Base-by-base conservation (phyloP, 164 flowering plant species). In the Vitis rupestris region DNA sequence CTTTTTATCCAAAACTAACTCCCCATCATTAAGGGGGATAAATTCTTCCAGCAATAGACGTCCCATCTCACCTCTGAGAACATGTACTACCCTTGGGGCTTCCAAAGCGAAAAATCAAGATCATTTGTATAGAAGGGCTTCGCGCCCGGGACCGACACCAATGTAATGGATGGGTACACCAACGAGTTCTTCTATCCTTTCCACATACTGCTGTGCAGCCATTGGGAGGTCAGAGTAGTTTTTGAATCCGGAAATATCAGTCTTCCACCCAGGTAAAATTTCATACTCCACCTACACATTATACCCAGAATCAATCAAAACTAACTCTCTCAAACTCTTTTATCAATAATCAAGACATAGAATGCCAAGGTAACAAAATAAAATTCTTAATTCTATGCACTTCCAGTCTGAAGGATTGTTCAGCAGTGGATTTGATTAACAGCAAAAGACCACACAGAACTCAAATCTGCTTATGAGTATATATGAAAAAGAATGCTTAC, bases 121-220 rank as follows among this genome's bases (percentile, higher is more conserved):
- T 85, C 64, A 93, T 71, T 90, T 94, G 82, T 60, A 83, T 50
- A 94, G 89, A 15, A 92, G 93, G 64, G 97, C 98, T 78, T 94
- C 94, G 9, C 97, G 91, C 9, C 97, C 91, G 4, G 98, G 97
- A 8, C 98, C 98, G 19, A 89, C 78, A 14, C 98, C 98, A 66
- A 94, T 94, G 79, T 92, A 94, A 78, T 94, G 88, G 58, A 94
- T 75, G 11, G 98, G 98, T 7, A 89, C 72, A 23, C 97, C 97
- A 27, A 88, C 88, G 15, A 92, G 87, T 64, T 94, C 95, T 79
- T 94, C 98, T 68, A 94, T 82, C 84, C 97, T 84, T 72, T 89
- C 97, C 31, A 94, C 88, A 62, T 92, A 94, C 8, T 65, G 76
- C 4, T 78, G 87, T 29, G 98, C 98, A n/a, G 91, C 93, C 73